Conservation (phyloP, 1,139 yeast genomes). For the Zhuliangozyma blackwelliae region DNA sequence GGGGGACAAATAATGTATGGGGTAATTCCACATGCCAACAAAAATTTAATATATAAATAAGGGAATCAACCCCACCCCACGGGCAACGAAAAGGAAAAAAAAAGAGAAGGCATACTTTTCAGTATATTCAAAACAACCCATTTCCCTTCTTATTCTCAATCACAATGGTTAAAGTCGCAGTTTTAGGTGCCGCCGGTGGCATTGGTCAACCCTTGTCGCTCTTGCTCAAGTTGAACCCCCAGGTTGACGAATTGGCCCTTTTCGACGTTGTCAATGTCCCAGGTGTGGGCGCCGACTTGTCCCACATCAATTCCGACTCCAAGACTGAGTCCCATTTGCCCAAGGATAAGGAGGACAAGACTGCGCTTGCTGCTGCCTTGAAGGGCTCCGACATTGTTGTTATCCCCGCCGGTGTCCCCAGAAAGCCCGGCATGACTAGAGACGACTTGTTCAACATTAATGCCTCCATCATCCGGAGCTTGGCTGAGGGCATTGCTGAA, state of each 20-base stretch:
- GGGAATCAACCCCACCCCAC: no score
- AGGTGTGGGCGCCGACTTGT: conserved; percentile 95
- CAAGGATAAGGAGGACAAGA: conserved; percentile 57
- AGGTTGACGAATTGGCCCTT: conserved; percentile 79
- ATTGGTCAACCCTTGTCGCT: conserved; percentile 97
- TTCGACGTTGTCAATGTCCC: conserved; percentile 94
- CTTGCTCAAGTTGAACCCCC: conserved; percentile 79
- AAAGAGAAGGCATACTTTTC: no score
- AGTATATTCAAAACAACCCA: no score
- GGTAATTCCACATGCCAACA: no score
- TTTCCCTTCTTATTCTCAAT: no score
- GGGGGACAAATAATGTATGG: no score
- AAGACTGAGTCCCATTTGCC: conserved; percentile 81
- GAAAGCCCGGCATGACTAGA: conserved; percentile 99
- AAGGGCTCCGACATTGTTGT: conserved; percentile 81
- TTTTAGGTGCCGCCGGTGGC: conserved; percentile 97
- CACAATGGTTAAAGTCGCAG: conserved; percentile 66
- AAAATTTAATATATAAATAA: no score
- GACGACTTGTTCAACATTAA: conserved; percentile 97
- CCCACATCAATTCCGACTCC: conserved; percentile 90
- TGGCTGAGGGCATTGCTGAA: conserved; percentile 86
- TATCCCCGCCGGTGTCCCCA: conserved; percentile 99
- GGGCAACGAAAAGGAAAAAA: no score
- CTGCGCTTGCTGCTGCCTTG: conserved; percentile 73
- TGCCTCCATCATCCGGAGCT: conserved; percentile 90